Conservation (phyloP, 2,329 filamentous ascomycete species). For the Arthroderma uncinatum region DNA sequence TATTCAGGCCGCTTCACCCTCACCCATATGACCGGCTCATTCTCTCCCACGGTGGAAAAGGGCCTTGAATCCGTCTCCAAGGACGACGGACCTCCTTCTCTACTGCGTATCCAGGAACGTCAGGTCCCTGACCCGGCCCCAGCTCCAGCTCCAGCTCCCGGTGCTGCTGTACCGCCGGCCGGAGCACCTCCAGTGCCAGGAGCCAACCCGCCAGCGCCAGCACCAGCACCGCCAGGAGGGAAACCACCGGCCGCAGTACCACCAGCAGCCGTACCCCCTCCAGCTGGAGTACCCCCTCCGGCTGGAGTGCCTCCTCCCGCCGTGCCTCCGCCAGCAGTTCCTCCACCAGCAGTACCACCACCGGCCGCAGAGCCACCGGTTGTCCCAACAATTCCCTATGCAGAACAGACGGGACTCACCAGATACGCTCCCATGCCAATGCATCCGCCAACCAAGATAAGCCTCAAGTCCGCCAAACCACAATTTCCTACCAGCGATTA, state of each 20-base stretch:
- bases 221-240: neutral
- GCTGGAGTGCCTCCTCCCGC: constrained; percentile 19
- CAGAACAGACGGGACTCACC: constrained; percentile 45
- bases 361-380: constrained; percentile 21
- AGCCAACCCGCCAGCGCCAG: neutral
- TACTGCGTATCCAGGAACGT: constrained; percentile 13
- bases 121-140: neutral
- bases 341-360: constrained; percentile 9
- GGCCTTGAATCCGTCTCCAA: constrained; percentile 29
- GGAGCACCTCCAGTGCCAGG: neutral
- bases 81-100: constrained; percentile 18
- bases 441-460: constrained; percentile 49
- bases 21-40: constrained; percentile 51
- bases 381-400: constrained; percentile 37
- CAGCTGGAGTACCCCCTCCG: constrained; percentile 10
- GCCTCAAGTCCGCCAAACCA: constrained; percentile 39
- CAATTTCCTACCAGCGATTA: constrained; percentile 47
- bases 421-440: constrained; percentile 53
- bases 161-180: neutral
- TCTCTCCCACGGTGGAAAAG: constrained; percentile 35
- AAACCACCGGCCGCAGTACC: neutral
- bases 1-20: constrained; percentile 56
- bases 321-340: neutral
- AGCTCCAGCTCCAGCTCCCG: neutral
- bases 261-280: neutral